phyloP scores from a whole-genome alignment of 2,329 filamentous ascomycete species.

The Chaetomiaceae sp. region DNA sequence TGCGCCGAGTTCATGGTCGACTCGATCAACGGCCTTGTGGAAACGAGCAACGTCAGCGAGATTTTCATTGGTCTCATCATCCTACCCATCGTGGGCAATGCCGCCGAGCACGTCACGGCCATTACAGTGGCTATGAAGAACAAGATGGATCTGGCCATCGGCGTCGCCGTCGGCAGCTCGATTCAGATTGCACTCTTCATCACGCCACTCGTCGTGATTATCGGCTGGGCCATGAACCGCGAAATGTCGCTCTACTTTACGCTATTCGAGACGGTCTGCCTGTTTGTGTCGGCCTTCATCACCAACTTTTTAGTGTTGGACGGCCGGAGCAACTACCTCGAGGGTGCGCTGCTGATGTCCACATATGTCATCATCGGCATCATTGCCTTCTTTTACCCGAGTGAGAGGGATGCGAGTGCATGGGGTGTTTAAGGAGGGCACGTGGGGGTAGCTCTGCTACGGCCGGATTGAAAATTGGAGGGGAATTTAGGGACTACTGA shows the following conservation, averaged over 20 bases:
- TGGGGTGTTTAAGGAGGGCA: slow-evolving; percentile 15
- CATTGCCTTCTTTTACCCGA: slow-evolving; percentile 63
- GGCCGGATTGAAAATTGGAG: too few species aligned
- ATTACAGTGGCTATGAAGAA: slow-evolving; percentile 68
- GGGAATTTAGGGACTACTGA: neutral
- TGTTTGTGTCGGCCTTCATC: slow-evolving; percentile 80
- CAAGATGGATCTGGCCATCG: slow-evolving; percentile 72
- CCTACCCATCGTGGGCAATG: slow-evolving; percentile 68
- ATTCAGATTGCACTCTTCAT: slow-evolving; percentile 71
- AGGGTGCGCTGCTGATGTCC: slow-evolving; percentile 65
- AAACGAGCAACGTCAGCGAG: slow-evolving; percentile 53
- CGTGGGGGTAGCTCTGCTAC: too few species aligned
- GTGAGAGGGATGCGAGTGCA: slow-evolving; percentile 20
- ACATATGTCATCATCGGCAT: slow-evolving; percentile 65
- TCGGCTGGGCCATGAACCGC: slow-evolving; percentile 65
- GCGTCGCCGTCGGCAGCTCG: slow-evolving; percentile 65
- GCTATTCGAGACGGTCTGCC: slow-evolving; percentile 80
- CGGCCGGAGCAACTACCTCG: slow-evolving; percentile 80
- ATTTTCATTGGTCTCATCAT: slow-evolving; percentile 69
- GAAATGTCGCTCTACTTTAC: slow-evolving; percentile 82
- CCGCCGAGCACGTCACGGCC: slow-evolving; percentile 68
- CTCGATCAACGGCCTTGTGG: slow-evolving; percentile 61
- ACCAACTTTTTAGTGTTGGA: slow-evolving; percentile 86
- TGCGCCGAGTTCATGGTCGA: slow-evolving; percentile 69
- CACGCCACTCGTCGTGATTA: slow-evolving; percentile 64